phyloP scores from a whole-genome alignment of 768 basidiomycete genomes.

The Lactarius tabidus region DNA sequence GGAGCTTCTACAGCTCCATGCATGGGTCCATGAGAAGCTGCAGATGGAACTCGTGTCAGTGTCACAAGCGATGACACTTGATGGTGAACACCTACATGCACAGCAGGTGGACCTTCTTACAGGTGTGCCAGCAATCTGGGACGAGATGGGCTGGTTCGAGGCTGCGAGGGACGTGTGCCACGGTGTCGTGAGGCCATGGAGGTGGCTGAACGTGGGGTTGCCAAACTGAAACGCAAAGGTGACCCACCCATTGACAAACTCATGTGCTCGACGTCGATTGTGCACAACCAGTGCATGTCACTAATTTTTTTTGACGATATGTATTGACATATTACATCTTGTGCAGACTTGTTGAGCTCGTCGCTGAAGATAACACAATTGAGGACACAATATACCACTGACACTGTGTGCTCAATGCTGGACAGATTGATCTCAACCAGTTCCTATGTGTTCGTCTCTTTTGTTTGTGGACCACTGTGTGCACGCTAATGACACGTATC shows the following conservation, averaged over 20 bases:
- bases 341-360: constrained; percentile 81
- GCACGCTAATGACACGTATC: constrained; percentile 12
- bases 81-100: constrained; percentile 71
- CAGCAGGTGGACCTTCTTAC: constrained; percentile 81
- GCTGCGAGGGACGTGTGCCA: constrained; percentile 90
- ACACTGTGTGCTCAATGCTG: constrained; percentile 85
- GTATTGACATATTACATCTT: not conserved
- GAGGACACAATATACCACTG: constrained; percentile 98
- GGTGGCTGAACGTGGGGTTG: constrained; percentile 66
- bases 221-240: constrained; percentile 75
- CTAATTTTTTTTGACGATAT: constrained; percentile 17
- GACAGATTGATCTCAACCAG: constrained; percentile 89
- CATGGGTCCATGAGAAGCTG: constrained; percentile 71
- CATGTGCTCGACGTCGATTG: constrained; percentile 91
- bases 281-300: constrained; percentile 85
- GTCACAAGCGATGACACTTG: constrained; percentile 54
- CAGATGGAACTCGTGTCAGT: constrained; percentile 68
- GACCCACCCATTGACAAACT: constrained; percentile 96
- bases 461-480: not conserved
- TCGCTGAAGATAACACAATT: constrained; percentile 98
- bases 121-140: constrained; percentile 90
- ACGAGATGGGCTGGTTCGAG: constrained; percentile 93
- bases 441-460: constrained; percentile 76
- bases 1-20: constrained; percentile 77
- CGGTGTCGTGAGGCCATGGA: constrained; percentile 62